Base-by-base conservation (phyloP, 1,139 yeast species). In the Yamadazyma triangularis region DNA sequence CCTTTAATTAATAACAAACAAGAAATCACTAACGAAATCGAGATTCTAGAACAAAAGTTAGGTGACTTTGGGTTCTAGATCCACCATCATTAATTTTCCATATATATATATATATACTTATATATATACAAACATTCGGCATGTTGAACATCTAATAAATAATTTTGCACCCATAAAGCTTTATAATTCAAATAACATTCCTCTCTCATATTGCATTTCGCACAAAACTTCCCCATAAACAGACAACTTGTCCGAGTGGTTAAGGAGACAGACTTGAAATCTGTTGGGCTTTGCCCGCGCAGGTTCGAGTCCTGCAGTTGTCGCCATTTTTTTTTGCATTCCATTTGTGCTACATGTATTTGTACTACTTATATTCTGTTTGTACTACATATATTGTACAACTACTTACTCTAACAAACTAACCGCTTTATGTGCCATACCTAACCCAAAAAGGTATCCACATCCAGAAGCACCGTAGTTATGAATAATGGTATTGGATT, bases 21-120 rank as follows among this genome's bases (percentile, higher is more conserved):
- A 4, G 96, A 88, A 34, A 56, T 89, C 27, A 59, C 64, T 3
- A 48, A 36, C 2, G 83, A 73, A 34, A 79, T 85, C 12, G 56
- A 51, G 1, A 55, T 53, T 3, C 48, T 87, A 22, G 76, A 78
- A 34, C 30, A 33, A 1, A 57, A 66, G 34, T 58, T 87, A 15
- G 96, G 95, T 2, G 83, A 76, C 24, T 77, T 73, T 47, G 82
- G 82, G 1, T 78, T 81, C 47, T 57, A 44, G 35, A 18, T n/a
- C n/a, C n/a, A n/a, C n/a, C n/a, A n/a, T n/a, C n/a, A n/a, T n/a
- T n/a, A n/a, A n/a, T n/a, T n/a, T n/a, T n/a, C n/a, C n/a, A n/a
- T n/a, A n/a, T n/a, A n/a, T n/a, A n/a, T n/a, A n/a, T n/a, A n/a
- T n/a, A n/a, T n/a, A n/a, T n/a, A n/a, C n/a, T n/a, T n/a, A n/a